Conservation (phyloP, 208 protist genomes). For the Leishmania turanica region DNA sequence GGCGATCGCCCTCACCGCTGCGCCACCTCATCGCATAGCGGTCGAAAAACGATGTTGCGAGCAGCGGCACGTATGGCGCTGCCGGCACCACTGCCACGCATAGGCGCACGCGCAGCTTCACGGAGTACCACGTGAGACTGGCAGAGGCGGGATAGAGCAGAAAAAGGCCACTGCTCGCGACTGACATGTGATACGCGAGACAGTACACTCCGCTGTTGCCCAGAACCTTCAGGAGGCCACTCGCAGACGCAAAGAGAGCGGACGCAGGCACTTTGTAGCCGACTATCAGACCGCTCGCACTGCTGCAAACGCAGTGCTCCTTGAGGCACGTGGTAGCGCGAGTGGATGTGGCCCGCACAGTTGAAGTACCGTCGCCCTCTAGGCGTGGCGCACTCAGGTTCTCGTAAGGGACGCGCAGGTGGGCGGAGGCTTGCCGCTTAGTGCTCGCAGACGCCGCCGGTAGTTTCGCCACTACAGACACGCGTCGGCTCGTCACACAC, state of each 20-base stretch:
- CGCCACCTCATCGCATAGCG: constrained; percentile 39
- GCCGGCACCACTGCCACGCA: constrained; percentile 34
- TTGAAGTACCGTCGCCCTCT: background rate
- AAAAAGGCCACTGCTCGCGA: constrained; percentile 28
- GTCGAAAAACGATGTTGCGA: constrained; percentile 56
- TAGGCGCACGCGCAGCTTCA: constrained; percentile 30
- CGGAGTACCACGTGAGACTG: constrained; percentile 1
- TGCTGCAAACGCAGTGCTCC: constrained; percentile 19
- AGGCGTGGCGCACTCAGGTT: constrained; percentile 14
- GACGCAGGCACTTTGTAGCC: constrained; percentile 30
- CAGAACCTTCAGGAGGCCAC: constrained; percentile 17
- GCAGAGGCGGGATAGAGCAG: constrained; percentile 15
- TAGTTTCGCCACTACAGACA: constrained; percentile 22
- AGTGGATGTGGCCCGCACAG: constrained; percentile 14
- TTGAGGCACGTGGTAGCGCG: background rate
- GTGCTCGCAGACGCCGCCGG: background rate
- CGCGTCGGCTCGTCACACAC: constrained; percentile 16
- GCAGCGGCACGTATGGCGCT: constrained; percentile 31
- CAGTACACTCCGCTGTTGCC: constrained; percentile 7
- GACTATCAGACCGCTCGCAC: constrained; percentile 8
- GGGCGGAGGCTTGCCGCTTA: constrained; percentile 18
- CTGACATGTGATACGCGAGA: constrained; percentile 31
- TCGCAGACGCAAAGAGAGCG: constrained; percentile 8
- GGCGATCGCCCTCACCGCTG: background rate
- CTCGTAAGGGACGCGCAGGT: constrained; percentile 29